These are phyloP conservation scores for Suaeda aralocaspica DNA, from an alignment of 148 eudicot genomes.

Conservation along the genomic window DNA sequence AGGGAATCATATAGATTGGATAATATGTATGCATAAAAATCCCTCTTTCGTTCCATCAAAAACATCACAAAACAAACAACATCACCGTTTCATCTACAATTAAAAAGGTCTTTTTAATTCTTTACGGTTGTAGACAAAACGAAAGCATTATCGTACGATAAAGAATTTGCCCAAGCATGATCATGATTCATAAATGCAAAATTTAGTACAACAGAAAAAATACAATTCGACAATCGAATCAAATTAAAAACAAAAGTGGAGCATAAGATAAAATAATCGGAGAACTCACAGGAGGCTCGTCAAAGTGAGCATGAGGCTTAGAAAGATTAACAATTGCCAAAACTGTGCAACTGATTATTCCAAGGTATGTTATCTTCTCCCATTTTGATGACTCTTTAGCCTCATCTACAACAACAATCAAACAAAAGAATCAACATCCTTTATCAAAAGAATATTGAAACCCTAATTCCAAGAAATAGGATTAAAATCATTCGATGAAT, in stretches of 20 bases:
- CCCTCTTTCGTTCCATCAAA: too few species aligned
- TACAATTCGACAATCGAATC: not conserved
- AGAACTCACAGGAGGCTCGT: slow-evolving; percentile 65
- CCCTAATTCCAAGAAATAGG: slow-evolving; percentile 2
- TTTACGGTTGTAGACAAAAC: too few species aligned
- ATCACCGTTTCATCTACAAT: not conserved
- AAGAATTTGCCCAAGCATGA: not conserved
- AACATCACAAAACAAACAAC: not conserved
- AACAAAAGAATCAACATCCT: not conserved
- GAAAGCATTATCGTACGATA: too few species aligned
- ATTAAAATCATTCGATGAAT: not conserved
- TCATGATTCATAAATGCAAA: not conserved
- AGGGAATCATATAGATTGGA: too few species aligned
- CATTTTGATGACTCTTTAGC: slow-evolving; percentile 76
- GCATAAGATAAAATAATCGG: not conserved
- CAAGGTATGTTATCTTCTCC: slow-evolving; percentile 75
- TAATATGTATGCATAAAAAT: too few species aligned
- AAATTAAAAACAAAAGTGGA: not conserved
- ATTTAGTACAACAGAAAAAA: not conserved
- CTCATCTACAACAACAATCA: slow-evolving; percentile 43
- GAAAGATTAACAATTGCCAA: slow-evolving; percentile 48
- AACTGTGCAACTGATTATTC: slow-evolving; percentile 43
- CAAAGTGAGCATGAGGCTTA: slow-evolving; percentile 64
- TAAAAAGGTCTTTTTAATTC: too few species aligned
- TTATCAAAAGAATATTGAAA: not conserved